Conservation (phyloP, 352 stramenopile species). For the Pythium insidiosum region DNA sequence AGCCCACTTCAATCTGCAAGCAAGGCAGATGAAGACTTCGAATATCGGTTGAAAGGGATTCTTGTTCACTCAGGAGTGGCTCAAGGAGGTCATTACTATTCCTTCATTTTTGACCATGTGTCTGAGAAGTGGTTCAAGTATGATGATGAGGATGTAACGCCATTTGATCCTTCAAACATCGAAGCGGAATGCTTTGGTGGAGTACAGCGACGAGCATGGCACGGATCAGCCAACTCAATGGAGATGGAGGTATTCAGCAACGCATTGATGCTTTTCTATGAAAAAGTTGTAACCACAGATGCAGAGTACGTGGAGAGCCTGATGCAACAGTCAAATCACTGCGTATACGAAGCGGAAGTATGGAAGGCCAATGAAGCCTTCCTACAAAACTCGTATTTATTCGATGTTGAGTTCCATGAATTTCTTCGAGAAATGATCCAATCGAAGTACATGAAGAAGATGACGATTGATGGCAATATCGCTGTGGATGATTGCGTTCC, state of each 20-base stretch:
- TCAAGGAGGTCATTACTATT: conserved; percentile 99
- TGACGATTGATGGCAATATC: no score
- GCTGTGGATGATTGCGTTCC: no score
- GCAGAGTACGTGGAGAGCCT: conserved; percentile 18
- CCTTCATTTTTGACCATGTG: conserved; percentile 84
- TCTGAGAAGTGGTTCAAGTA: conserved; percentile 98
- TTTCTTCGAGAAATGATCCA: conserved; percentile 90
- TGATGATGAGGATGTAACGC: conserved; percentile 98
- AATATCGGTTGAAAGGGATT: conserved; percentile 97
- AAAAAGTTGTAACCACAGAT: conserved; percentile 88
- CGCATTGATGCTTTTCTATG: conserved; percentile 98
- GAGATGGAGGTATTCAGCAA: conserved; percentile 99
- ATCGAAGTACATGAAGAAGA: conserved; percentile 76
- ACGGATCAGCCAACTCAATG: conserved; percentile 93
- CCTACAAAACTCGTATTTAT: conserved; percentile 92
- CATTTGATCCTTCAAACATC: conserved; percentile 95
- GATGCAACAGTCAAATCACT: conserved; percentile 22
- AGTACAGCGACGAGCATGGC: conserved; percentile 88
- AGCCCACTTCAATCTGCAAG: conserved; percentile 9
- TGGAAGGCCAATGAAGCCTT: conserved; percentile 93
- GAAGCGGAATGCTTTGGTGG: conserved; percentile 98
- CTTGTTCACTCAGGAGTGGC: conserved; percentile 97
- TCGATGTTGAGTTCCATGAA: conserved; percentile 93
- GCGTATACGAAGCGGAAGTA: conserved; percentile 88
- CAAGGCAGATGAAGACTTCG: conserved; percentile 77